Conservation (phyloP, 83 land plant genomes). For the Diphasiastrum complanatum region DNA sequence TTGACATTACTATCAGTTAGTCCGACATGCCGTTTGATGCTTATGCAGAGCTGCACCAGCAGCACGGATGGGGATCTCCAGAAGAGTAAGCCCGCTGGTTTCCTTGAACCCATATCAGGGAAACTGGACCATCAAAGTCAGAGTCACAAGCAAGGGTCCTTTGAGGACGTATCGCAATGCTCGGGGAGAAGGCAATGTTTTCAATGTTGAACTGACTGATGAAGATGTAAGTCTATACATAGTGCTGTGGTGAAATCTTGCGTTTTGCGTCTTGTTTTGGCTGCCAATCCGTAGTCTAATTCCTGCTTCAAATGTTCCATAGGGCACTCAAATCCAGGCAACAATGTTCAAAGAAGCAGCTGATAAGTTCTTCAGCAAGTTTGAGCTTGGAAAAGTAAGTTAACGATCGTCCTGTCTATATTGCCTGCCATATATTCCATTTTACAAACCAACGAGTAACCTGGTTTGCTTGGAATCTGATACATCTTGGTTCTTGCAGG, state of each 20-base stretch:
- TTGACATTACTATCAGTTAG: too few species aligned
- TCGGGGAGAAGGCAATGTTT: constrained; percentile 81
- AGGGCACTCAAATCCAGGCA: constrained; percentile 99
- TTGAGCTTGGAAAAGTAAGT: constrained; percentile 69
- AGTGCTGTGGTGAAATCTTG: background rate
- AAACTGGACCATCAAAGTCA: constrained; percentile 90
- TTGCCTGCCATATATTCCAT: too few species aligned
- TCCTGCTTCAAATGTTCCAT: constrained; percentile 12
- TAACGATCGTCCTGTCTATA: background rate
- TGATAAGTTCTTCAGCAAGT: constrained; percentile 61
- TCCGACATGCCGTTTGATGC: too few species aligned
- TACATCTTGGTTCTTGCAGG: constrained; percentile 9
- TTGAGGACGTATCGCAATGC: constrained; percentile 71
- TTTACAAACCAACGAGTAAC: background rate
- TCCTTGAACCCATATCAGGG: constrained; percentile 94
- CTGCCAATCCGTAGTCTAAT: background rate
- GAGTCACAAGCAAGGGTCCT: constrained; percentile 88
- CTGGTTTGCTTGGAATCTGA: background rate
- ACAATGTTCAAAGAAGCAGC: constrained; percentile 97
- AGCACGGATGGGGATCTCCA: constrained; percentile 64
- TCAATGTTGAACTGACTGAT: constrained; percentile 95
- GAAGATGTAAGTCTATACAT: constrained; percentile 60
- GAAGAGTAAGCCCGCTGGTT: constrained; percentile 80
- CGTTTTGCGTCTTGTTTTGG: too few species aligned
- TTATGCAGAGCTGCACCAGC: too few species aligned